Evolutionary conservation across 2,329 filamentous ascomycete genomes (phyloP).

Genomic region (Cordyceps farinosa): DNA sequence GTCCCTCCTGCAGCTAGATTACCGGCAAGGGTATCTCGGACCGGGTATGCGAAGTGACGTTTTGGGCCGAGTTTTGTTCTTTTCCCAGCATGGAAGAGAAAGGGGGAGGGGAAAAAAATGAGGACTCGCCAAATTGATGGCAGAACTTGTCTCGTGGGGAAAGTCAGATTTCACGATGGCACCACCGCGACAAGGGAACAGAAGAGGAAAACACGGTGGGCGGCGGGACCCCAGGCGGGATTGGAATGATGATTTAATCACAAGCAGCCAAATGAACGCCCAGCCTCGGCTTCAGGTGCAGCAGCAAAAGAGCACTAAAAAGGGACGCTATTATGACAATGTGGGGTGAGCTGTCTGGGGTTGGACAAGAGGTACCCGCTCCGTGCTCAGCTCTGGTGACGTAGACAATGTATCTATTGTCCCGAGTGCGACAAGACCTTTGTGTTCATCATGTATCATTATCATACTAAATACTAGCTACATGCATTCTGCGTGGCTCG

Average conservation of each 20-base stretch:
- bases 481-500: no score
- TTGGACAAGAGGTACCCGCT: slow-evolving; percentile 6
- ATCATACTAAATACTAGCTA: no score
- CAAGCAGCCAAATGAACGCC: background rate
- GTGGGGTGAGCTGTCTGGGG: slow-evolving; percentile 20
- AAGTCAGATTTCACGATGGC: background rate
- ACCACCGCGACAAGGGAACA: background rate
- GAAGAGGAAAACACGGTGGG: background rate
- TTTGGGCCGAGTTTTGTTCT: background rate
- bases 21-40: background rate
- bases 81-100: background rate
- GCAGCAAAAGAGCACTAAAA: background rate
- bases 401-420: background rate
- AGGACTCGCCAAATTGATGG: background rate
- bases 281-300: slow-evolving; percentile 14
- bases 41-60: background rate
- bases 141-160: background rate
- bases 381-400: slow-evolving; percentile 16
- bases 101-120: background rate
- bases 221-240: background rate
- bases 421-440: background rate
- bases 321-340: background rate
- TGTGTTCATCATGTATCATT: background rate
- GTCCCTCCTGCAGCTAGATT: no score
- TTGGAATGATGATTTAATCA: slow-evolving; percentile 14